Evolutionary conservation across 768 basidiomycete genomes (phyloP).

Genomic region (Lactarius sanguifluus): DNA sequence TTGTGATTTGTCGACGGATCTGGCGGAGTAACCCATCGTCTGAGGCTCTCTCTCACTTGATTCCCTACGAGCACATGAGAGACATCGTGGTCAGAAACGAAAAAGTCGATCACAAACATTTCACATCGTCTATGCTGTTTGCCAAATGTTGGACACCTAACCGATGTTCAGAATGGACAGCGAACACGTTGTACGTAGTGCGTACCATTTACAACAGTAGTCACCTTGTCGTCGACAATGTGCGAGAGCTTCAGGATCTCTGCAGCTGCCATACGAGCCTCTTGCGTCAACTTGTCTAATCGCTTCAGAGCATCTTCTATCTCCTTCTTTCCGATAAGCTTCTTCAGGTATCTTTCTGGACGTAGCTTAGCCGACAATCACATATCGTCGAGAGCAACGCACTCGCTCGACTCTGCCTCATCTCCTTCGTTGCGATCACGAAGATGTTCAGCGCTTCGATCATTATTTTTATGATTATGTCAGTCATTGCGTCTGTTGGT

Average conservation of each 20-base stretch:
- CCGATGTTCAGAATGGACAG: no score
- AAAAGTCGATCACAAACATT: background rate
- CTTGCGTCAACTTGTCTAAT: background rate
- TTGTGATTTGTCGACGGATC: constrained; percentile 5
- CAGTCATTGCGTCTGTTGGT: background rate
- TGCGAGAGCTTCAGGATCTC: background rate
- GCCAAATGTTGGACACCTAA: background rate
- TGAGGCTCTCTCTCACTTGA: background rate
- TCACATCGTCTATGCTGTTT: background rate
- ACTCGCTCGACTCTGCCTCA: no score
- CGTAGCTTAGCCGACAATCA: background rate
- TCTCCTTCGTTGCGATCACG: no score
- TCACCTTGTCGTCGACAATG: background rate
- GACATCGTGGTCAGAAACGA: background rate
- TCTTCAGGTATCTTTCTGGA: background rate
- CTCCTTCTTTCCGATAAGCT: background rate
- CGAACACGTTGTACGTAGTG: no score
- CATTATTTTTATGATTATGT: background rate
- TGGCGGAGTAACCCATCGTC: background rate
- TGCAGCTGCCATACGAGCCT: background rate
- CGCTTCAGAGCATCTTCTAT: background rate
- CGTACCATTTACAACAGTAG: background rate
- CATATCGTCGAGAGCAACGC: background rate
- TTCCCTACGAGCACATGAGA: background rate
- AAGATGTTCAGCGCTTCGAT: no score